Base-by-base conservation (phyloP, 805 yeast genomes). In the Clavispora vitiphila region DNA sequence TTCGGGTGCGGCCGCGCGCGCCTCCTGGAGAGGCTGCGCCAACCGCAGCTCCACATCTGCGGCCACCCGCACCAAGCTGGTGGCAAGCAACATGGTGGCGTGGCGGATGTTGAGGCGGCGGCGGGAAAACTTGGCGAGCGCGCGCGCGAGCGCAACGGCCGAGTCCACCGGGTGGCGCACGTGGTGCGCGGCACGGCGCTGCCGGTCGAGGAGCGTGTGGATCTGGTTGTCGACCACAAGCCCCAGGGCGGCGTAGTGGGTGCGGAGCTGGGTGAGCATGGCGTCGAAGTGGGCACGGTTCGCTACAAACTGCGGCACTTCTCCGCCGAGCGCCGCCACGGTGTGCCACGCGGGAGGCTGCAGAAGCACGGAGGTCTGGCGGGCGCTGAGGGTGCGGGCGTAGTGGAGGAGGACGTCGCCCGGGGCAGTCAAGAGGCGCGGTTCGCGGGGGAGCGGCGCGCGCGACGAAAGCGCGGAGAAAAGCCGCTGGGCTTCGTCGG, bases 201-300 rank as follows among this genome's bases (percentile, higher is more conserved):
- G 20, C 12, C n/a, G 20, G 19, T 5, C 32, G 32, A 29, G 3
- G 10, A 29, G 20, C 12, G 32, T 15, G 20, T 27, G 21, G 24
- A 26, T 20, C 20, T 16, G 25, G 34, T 27, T 37, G 11, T 37
- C 19, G 3, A 37, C 16, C 26, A 10, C 7, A 3, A 37, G 19
- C 3, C 34, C 39, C 26, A 19, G 15, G 9, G 42, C 26, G 16
- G 25, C 35, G 34, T 42, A 49, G 25, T 26, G 44, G 14, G 26
- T 32, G 2, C 31, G 38, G 4, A 50, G 41, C 36, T 71, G 76
- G 4, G 53, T 56, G 37, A 70, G 34, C 72, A 71, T 64, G 24
- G 64, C 58, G 37, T 66, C 74, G 37, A 64, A 58, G 46, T 69
- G 74, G 5, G 45, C 47, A 9, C 66, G 42, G 25, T 61, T 58